phyloP scores from a whole-genome alignment of 768 basidiomycete species.

The Gautieria morchelliformis region DNA sequence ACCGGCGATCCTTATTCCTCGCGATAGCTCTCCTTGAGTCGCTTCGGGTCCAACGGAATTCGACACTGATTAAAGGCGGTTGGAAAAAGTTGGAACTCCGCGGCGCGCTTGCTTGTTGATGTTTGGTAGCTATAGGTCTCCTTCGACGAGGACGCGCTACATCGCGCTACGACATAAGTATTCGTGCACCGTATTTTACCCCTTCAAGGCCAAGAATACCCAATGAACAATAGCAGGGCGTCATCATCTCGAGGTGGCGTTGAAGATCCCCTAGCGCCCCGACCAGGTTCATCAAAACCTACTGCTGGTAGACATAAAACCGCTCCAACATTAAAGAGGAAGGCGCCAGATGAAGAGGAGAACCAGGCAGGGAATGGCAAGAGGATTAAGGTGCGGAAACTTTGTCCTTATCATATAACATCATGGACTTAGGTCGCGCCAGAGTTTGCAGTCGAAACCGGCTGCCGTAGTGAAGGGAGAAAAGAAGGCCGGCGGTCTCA shows the following conservation, averaged over 20 bases:
- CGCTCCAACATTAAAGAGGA: not conserved
- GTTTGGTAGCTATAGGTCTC: not conserved
- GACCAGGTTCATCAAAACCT: not conserved
- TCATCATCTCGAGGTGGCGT: not conserved
- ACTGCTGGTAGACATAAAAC: not conserved
- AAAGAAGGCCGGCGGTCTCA: slow-evolving; percentile 5
- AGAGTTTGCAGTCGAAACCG: not conserved
- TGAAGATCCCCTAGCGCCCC: not conserved
- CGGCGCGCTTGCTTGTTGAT: not conserved
- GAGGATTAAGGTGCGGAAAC: not conserved
- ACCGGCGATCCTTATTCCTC: too few relatives aligned
- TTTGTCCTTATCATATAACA: not conserved
- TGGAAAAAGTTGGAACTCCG: slow-evolving; percentile 1
- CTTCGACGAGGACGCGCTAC: not conserved
- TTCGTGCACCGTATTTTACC: not conserved
- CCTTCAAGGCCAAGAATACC: not conserved
- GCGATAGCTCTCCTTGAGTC: too few relatives aligned
- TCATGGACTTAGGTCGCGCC: not conserved
- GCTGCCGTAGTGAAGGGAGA: slow-evolving; percentile 8
- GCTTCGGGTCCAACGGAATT: too few relatives aligned
- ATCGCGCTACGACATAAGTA: not conserved
- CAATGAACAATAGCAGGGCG: not conserved
- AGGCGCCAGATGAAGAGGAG: not conserved
- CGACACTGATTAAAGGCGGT: too few relatives aligned
- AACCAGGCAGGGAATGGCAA: not conserved